Base-by-base conservation (phyloP, 2,329 filamentous ascomycete genomes). In the Lasiodiplodia citricola region DNA sequence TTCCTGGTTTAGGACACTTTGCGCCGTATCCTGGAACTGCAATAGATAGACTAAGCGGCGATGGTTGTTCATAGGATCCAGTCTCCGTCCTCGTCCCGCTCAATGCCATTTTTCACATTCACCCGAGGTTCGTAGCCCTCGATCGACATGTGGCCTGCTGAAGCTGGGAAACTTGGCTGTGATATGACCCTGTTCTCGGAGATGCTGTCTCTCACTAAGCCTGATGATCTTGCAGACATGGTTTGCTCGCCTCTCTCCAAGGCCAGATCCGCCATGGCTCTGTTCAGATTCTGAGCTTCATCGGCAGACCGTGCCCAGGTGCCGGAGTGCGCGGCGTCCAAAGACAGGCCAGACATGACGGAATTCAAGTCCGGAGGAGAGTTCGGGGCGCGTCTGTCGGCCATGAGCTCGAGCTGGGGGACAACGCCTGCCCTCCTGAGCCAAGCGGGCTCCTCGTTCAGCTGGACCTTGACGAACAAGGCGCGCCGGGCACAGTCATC, bases 391-490 rank as follows among this genome's bases (percentile, higher is more conserved):
- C 54, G 54, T 13, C 3, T 25, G n/a, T 64, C 67, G 41, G 52
- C 35, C 67, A 68, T 58, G 23, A 83, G 74, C 65, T 80, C 77
- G 11, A 83, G 78, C 37, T 77, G 75, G 38, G 77, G 76, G 14
- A 74, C 75, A 52, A 76, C 73, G 7, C 78, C 79, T 35, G 87
- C 88, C 5, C 87, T 87, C 65, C 94, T 86, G 79, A 96, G 89
- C 93, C 94, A 97, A 0, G 92, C 92, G 0, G 94, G 93, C 71
- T 91, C 90, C 76, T 96, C 92, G 72, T 87, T 91, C 50, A 98
- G 87, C 83, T 99, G 96, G 28, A 96, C 92, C 75, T 94, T 92
- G 73, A 98, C 86, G 79, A 94, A 97, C 72, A 97, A 84, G 2
- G 92, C 94, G 60, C 92, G 87, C 72, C 88, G 87, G 2, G 92